Evolutionary conservation across 768 basidiomycete genomes (phyloP), one percentile per base, ranked within the genome.

Genomic region (Russula lepida): DNA sequence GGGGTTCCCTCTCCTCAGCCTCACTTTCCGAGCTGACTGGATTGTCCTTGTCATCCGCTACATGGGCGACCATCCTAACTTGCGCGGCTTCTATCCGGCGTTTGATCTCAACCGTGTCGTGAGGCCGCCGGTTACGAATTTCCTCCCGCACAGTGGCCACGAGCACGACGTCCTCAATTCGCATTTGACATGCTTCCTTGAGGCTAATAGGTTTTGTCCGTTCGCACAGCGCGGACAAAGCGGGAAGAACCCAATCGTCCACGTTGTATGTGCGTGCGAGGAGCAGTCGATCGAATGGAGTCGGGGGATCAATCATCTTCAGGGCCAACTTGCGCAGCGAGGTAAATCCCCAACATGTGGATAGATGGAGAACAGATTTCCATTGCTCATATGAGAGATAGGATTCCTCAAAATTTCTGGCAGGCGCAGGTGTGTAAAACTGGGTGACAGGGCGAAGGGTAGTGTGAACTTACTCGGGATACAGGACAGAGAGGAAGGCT

Each of bases 311-410:
- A 23, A 56, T 39, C 5, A 12, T 33, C 9, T 21, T 23, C 11
- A 63, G 8, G 1, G 62, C 53, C 12, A 60, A 33, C 13, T 27
- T 25, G 67, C 60, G 74, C 66, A 65, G 70, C 46, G 53, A 61
- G 35, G 63, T 69, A 63, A 60, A 71, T 55, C 56, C 71, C 73
- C 30, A 57, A 33, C 37, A 5, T 6, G 37, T 39, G 37, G 37
- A 39, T 6, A 39, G 37, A 17, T 39, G 37, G 7, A 39, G 37
- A 17, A 19, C 37, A 17, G 37, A 39, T 6, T 39, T 39, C 37
- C 37, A 39, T 17, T 39, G 5, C 6, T 39, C 17, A 11, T 39
- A 39, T 5, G 37, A 39, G 17, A 19, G 17, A 6, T 19, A 15
- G 37, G 5, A 6, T 17, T 39, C 15, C 37, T 39, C 37, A 6